Evolutionary conservation across 225 moss, liverwort and hornwort genomes (phyloP).

Genomic region (Anthoceros angustus): DNA sequence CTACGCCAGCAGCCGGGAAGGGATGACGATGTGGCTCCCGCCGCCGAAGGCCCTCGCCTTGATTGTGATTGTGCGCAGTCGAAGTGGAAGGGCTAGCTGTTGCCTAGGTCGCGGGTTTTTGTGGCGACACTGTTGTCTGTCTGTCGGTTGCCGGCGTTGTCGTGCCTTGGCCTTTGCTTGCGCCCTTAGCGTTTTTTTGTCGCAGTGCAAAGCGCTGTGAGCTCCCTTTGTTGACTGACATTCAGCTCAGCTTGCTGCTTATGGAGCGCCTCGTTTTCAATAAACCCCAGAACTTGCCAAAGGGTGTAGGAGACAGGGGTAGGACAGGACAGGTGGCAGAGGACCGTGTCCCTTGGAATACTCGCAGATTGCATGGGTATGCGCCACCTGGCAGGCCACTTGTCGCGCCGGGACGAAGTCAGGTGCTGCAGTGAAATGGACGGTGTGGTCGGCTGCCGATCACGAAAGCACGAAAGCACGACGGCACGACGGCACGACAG

Average conservation of each 20-base stretch:
- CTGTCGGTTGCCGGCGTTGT: neutral
- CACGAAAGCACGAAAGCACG: too few relatives aligned
- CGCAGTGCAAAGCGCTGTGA: neutral
- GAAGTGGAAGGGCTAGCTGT: too few relatives aligned
- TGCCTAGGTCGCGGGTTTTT: too few relatives aligned
- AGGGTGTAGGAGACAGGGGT: too few relatives aligned
- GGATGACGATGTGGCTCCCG: slow-evolving; percentile 1
- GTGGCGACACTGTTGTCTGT: neutral
- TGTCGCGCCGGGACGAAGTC: too few relatives aligned
- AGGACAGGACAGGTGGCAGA: too few relatives aligned
- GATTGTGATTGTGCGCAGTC: too few relatives aligned
- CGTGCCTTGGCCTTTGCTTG: neutral
- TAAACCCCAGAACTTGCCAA: neutral
- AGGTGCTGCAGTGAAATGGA: neutral
- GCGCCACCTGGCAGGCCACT: too few relatives aligned
- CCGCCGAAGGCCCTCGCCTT: slow-evolving; percentile 3
- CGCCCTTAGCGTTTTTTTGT: neutral
- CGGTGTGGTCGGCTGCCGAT: neutral
- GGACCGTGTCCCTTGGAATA: too few relatives aligned
- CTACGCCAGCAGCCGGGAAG: slow-evolving; percentile 4
- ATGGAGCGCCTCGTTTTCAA: neutral
- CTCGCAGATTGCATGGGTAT: too few relatives aligned
- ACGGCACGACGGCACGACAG: too few relatives aligned
- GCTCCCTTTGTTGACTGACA: neutral
- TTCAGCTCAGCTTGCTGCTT: slow-evolving; percentile 2